phyloP scores from a whole-genome alignment of 306 rosid species.

The Cucumis cinereus region DNA sequence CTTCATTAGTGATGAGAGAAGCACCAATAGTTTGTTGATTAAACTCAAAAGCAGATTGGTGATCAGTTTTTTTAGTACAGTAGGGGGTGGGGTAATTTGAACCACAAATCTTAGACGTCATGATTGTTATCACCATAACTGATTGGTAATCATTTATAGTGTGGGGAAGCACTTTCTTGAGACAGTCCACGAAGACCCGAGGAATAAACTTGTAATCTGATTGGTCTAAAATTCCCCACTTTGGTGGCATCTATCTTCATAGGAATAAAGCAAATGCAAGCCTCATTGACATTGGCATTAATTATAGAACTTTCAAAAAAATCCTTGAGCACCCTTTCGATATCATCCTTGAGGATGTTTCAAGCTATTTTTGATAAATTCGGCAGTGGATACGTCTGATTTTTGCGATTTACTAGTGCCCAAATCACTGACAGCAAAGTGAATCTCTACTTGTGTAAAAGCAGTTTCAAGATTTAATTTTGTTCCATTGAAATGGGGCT shows the following conservation, averaged over 20 bases:
- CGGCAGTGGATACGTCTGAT: background rate
- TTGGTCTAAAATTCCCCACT: background rate
- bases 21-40: background rate
- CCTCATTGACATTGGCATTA: background rate
- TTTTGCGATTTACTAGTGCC: background rate
- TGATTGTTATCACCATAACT: no score
- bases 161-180: background rate
- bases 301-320: background rate
- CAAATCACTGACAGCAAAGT: background rate
- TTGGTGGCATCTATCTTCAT: background rate
- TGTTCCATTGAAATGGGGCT: no score
- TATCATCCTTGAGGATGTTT: background rate
- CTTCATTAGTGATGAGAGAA: background rate
- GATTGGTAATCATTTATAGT: background rate
- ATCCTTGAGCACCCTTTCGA: background rate
- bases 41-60: background rate
- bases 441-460: no score
- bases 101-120: no score
- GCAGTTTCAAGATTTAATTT: no score
- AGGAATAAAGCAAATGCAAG: background rate
- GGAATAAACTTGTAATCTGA: background rate
- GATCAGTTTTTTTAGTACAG: background rate
- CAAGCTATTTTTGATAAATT: background rate
- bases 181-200: background rate
- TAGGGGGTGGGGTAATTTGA: no score